Conservation (phyloP, 2,329 filamentous ascomycete species). For the Proliferodiscus dingleyae region DNA sequence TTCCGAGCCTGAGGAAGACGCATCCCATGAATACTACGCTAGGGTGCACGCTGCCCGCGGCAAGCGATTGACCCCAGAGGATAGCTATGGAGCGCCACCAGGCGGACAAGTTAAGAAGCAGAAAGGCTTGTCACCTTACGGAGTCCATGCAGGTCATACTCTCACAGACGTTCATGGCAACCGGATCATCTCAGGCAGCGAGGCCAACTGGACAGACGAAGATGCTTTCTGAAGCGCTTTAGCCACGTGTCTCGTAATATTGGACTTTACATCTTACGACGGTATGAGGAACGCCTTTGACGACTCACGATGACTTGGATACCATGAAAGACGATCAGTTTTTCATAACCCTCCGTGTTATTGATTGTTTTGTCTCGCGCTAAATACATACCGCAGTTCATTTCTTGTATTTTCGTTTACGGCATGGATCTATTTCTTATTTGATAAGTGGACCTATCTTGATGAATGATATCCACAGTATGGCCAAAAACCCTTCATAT, state of each 20-base stretch:
- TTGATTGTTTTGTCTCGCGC: background rate
- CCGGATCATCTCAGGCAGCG: slow-evolving; percentile 58
- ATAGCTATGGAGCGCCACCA: slow-evolving; percentile 25
- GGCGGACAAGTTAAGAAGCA: slow-evolving; percentile 48
- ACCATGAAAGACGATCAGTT: slow-evolving; percentile 6
- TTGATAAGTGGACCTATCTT: slow-evolving; percentile 11
- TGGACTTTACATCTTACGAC: background rate
- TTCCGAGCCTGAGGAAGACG: slow-evolving; percentile 71
- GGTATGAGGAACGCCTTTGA: slow-evolving; percentile 18
- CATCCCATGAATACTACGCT: slow-evolving; percentile 81
- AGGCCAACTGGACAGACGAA: slow-evolving; percentile 59
- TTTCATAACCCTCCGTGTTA: slow-evolving; percentile 2
- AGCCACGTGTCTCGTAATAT: background rate
- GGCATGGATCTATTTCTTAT: slow-evolving; percentile 16
- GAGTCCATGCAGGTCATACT: slow-evolving; percentile 42
- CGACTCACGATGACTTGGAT: slow-evolving; percentile 15
- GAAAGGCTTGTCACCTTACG: slow-evolving; percentile 47
- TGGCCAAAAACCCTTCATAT: slow-evolving; percentile 7
- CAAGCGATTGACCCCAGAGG: slow-evolving; percentile 57
- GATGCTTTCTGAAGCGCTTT: slow-evolving; percentile 45
- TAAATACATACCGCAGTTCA: slow-evolving; percentile 11
- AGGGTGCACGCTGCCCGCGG: slow-evolving; percentile 65
- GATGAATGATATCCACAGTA: slow-evolving; percentile 12
- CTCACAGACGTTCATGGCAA: slow-evolving; percentile 56
- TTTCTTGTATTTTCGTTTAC: slow-evolving; percentile 20